Percentiles rank a stretch among this genome's conserved stretches.
These are phyloP conservation scores for Ocimum tenuiflorum DNA, from an alignment of 257 asterid species.

Conservation along the genomic window DNA sequence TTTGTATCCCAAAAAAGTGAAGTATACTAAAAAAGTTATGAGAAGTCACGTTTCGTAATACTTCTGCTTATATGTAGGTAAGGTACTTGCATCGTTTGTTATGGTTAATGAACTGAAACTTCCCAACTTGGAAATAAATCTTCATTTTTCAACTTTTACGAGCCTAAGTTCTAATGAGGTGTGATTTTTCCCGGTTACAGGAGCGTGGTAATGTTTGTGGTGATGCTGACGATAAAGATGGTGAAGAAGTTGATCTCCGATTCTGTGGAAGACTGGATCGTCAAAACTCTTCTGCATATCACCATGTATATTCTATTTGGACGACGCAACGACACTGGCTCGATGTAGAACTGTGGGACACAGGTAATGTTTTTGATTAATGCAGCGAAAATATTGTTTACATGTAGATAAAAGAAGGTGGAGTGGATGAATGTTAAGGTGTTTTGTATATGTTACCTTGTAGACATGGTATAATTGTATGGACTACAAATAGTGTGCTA, in stretches of 20 bases:
- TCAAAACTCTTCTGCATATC: conserved; percentile 23
- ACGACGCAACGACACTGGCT: conserved; percentile 17
- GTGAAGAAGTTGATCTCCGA: conserved; percentile 27
- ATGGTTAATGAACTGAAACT: neutral
- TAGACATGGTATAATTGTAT: neutral
- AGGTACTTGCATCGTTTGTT: neutral
- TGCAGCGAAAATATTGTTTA: neutral
- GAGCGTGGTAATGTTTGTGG: conserved; percentile 13
- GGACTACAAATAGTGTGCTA: neutral
- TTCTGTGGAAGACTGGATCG: conserved; percentile 36
- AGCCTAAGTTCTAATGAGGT: neutral
- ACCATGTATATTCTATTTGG: conserved; percentile 15
- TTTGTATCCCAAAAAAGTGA: too few species aligned
- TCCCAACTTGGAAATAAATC: too few species aligned
- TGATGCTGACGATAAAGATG: conserved; percentile 27
- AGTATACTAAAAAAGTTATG: too few species aligned
- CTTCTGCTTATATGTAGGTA: neutral
- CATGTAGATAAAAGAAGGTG: neutral
- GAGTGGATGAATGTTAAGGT: neutral
- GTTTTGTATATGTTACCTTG: neutral
- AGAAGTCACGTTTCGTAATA: too few species aligned
- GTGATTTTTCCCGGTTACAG: conserved; percentile 6
- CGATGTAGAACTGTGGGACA: conserved; percentile 3
- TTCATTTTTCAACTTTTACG: neutral
- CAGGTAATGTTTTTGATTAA: too few species aligned